Percentiles rank a stretch among this genome's conserved stretches.
These are phyloP conservation scores for Vickermania spadyakhi DNA, from an alignment of 208 protist species.

Conservation along the genomic window DNA sequence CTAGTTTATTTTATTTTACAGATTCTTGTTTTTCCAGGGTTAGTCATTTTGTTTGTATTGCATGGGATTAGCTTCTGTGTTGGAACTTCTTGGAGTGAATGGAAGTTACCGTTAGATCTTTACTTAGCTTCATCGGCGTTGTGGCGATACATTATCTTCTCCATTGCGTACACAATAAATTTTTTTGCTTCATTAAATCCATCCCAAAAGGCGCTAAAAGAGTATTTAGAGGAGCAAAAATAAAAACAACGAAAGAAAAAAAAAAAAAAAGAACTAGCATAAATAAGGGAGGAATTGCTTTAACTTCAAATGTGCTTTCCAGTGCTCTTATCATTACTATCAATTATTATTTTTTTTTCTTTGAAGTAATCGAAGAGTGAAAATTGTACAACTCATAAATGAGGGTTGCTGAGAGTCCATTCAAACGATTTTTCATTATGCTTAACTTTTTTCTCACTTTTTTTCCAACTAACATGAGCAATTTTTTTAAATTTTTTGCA, in stretches of 20 bases:
- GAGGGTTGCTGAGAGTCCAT: no score
- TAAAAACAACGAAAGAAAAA: not conserved
- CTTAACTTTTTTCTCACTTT: no score
- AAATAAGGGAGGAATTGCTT: not conserved
- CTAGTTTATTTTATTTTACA: slow-evolving; percentile 26
- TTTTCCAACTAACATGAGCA: not conserved
- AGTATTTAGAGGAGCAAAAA: not conserved
- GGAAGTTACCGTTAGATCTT: slow-evolving; percentile 22
- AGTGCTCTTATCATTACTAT: not conserved
- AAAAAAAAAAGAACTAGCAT: not conserved
- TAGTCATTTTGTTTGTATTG: slow-evolving; percentile 11
- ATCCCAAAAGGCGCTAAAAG: not conserved
- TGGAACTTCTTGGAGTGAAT: slow-evolving; percentile 16
- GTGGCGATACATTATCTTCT: slow-evolving; percentile 14
- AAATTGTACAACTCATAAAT: no score
- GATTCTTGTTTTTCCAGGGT: slow-evolving; percentile 19
- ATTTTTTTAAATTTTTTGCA: slow-evolving; percentile 8
- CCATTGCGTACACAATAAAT: not conserved
- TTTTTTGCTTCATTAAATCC: not conserved
- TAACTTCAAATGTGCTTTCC: no score
- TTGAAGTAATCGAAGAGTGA: no score
- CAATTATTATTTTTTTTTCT: no score
- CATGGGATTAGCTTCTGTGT: slow-evolving; percentile 15
- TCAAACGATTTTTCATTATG: no score
- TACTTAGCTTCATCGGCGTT: slow-evolving; percentile 19